Evolutionary conservation across 176 grass and related monocot species (phyloP).

Genomic region (Carex cristatella): DNA sequence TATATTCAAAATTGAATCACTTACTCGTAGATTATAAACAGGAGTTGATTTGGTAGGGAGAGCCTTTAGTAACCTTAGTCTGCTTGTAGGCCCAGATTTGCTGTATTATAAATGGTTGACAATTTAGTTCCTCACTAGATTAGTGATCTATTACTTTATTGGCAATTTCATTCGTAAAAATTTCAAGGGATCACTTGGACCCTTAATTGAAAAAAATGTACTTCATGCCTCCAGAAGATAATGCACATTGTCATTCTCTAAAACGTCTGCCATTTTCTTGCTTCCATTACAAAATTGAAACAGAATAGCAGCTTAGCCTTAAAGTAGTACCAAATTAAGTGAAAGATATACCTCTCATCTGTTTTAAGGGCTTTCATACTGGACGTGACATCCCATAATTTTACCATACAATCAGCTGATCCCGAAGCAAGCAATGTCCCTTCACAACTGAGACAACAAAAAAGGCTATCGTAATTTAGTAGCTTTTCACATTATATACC

Average conservation of each 20-base stretch:
- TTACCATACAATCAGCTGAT: constrained; percentile 84
- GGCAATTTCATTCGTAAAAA: background rate
- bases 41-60: constrained; percentile 89
- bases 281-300: background rate
- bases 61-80: constrained; percentile 66
- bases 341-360: constrained; percentile 53
- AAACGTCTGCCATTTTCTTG: background rate
- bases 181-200: background rate
- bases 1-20: constrained; percentile 7
- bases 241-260: background rate
- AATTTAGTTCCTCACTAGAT: background rate
- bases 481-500: background rate
- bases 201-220: background rate
- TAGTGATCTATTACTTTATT: background rate
- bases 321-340: background rate
- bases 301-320: background rate
- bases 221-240: background rate
- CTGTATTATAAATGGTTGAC: constrained; percentile 28
- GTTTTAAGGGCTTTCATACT: constrained; percentile 70
- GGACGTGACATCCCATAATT: constrained; percentile 88
- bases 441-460: constrained; percentile 54
- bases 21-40: constrained; percentile 76
- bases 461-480: background rate
- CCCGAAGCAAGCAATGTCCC: constrained; percentile 93
- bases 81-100: constrained; percentile 54